Evolutionary conservation across 1,139 yeast genomes (phyloP), one percentile per base, ranked within the genome.

Genomic region (Yamadazyma diddensiae): DNA sequence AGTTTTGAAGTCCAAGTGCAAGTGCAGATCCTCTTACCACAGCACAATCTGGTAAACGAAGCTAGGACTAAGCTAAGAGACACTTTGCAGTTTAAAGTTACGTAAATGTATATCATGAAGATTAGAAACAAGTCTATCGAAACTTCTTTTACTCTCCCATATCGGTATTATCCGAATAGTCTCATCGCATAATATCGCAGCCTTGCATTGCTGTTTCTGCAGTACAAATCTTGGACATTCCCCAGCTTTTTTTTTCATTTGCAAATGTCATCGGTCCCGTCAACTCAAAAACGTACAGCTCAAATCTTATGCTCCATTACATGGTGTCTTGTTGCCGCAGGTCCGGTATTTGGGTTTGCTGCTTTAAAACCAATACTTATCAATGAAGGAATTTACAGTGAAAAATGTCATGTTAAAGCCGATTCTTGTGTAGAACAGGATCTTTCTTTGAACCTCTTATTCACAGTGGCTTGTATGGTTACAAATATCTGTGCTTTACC

Each of bases 261-360:
- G n/a, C n/a, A n/a, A n/a, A n/a, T n/a, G n/a, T n/a, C n/a, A n/a
- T n/a, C n/a, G n/a, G n/a, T 26, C 13, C 24, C 35, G 15, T 30
- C 57, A 37, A 37, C 35, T 6, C 45, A 34, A 13, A 49, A 46
- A 35, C 47, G 62, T 38, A 37, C 57, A 7, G 45, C 53, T 15
- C 65, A 59, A 36, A 47, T 58, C 11, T 17, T 44, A 11, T 84
- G 95, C 56, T 90, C 97, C 21, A 77, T 86, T 21, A 43, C 70
- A 1, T 88, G 96, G 95, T 88, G 97, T 59, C 62, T 88, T 16
- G 64, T 87, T 24, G 90, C 95, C 2, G 96, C 96, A 0, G 97
- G 97, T 2, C 88, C 94, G 1, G 82, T 88, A 8, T 90, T 90
- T 65, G 95, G 97, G 1, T 90, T 88, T 62, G 96, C 97, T 13